These are phyloP conservation scores for Bryum argenteum DNA, from an alignment of 225 moss, liverwort and hornwort genomes.

Conservation along the genomic window DNA sequence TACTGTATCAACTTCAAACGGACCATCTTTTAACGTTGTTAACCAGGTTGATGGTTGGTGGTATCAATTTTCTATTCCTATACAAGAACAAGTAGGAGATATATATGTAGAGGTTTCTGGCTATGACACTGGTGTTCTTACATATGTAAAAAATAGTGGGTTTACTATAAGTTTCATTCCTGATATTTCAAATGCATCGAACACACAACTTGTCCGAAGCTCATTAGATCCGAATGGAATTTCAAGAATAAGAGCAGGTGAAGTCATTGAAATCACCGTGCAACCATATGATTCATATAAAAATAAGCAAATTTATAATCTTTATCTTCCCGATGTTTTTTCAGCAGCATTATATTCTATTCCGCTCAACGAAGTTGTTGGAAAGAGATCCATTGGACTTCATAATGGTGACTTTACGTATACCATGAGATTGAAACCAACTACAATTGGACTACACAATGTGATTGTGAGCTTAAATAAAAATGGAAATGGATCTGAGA, in stretches of 20 bases:
- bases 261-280: conserved; percentile 31
- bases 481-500: conserved; percentile 20
- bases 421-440: conserved; percentile 32
- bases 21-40: conserved; percentile 28
- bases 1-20: conserved; percentile 23
- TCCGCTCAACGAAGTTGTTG: conserved; percentile 16
- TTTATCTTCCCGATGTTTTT: conserved; percentile 40
- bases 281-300: conserved; percentile 46
- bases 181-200: conserved; percentile 29
- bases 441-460: conserved; percentile 34
- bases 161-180: conserved; percentile 51
- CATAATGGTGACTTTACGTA: conserved; percentile 35
- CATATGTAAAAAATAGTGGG: conserved; percentile 50
- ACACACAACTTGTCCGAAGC: conserved; percentile 37
- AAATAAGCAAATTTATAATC: conserved; percentile 49
- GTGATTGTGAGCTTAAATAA: conserved; percentile 32
- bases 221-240: conserved; percentile 15
- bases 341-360: conserved; percentile 34
- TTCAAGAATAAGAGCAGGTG: conserved; percentile 37
- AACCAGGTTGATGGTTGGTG: conserved; percentile 33
- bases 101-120: conserved; percentile 38
- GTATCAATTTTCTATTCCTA: conserved; percentile 33
- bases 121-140: conserved; percentile 10
- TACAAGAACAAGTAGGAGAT: conserved; percentile 26
- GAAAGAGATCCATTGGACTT: conserved; percentile 23